A percentile compares a stretch with the other conserved stretches of the same genome.
phyloP scores from a whole-genome alignment of 805 yeast species.

The Lipomyces japonicus region DNA sequence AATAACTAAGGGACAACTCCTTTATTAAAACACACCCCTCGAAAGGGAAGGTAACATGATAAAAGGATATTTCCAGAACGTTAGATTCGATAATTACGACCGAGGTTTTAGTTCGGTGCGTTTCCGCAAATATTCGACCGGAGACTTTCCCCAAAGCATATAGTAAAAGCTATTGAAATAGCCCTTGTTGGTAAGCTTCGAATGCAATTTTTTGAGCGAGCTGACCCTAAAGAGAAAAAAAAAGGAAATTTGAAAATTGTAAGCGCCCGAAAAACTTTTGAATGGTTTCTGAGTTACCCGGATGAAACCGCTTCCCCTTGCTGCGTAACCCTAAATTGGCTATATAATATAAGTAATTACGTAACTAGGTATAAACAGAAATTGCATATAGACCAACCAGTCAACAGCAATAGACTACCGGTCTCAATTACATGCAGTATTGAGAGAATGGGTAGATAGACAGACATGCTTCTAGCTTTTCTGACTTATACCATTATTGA shows the following conservation, averaged over 20 bases:
- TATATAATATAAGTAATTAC: too few species aligned
- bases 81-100: constrained; percentile 21
- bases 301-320: too few species aligned
- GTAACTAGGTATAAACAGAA: too few species aligned
- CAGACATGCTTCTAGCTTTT: too few species aligned
- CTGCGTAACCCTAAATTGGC: too few species aligned
- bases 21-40: background rate
- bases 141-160: constrained; percentile 39
- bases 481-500: too few species aligned
- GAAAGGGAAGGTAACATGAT: background rate
- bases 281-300: too few species aligned
- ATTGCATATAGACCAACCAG: too few species aligned
- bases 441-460: too few species aligned
- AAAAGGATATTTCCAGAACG: background rate
- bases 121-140: constrained; percentile 28
- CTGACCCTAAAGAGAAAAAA: constrained; percentile 9
- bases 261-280: background rate
- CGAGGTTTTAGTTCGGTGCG: constrained; percentile 27
- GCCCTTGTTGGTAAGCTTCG: constrained; percentile 35
- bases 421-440: too few species aligned
- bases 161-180: background rate
- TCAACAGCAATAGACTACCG: too few species aligned
- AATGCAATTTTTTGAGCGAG: constrained; percentile 36
- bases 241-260: background rate
- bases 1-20: background rate